phyloP scores from a whole-genome alignment of 768 basidiomycete genomes.

The Lactifluus rugatus region DNA sequence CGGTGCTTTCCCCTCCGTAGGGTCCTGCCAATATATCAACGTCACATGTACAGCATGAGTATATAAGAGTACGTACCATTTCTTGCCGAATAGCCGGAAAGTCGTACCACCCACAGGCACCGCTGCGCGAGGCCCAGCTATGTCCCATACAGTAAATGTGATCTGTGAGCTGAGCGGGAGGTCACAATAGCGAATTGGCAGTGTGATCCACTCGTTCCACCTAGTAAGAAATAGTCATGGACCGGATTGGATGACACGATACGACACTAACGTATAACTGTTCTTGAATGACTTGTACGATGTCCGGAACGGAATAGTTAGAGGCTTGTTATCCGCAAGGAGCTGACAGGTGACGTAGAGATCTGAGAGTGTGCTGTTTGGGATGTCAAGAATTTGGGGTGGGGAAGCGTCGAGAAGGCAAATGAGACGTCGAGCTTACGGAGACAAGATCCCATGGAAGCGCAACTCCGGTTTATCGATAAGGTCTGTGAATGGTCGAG shows the following conservation, averaged over 20 bases:
- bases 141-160: conserved; percentile 94
- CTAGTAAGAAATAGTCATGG: conserved; percentile 29
- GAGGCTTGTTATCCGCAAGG: conserved; percentile 83
- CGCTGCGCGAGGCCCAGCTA: conserved; percentile 69
- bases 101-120: conserved; percentile 87
- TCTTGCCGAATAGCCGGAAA: conserved; percentile 85
- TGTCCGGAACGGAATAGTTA: conserved; percentile 87
- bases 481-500: conserved; percentile 65
- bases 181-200: conserved; percentile 90
- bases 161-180: conserved; percentile 84
- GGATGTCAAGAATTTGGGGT: conserved; percentile 5
- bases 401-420: conserved; percentile 5
- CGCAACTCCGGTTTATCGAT: conserved; percentile 74
- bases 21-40: conserved; percentile 44
- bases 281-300: conserved; percentile 89
- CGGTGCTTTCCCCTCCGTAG: conserved; percentile 87
- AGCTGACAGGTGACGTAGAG: conserved; percentile 91
- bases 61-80: conserved; percentile 49
- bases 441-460: conserved; percentile 79
- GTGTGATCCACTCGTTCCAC: conserved; percentile 93
- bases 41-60: background rate
- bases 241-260: background rate
- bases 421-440: conserved; percentile 36
- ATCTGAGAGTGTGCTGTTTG: conserved; percentile 70
- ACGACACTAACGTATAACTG: conserved; percentile 51